A percentile compares a stretch with the other conserved stretches of the same genome.
Evolutionary conservation across 805 yeast genomes (phyloP).

Genomic region (Hemisphaericaspora nanyangensis): DNA sequence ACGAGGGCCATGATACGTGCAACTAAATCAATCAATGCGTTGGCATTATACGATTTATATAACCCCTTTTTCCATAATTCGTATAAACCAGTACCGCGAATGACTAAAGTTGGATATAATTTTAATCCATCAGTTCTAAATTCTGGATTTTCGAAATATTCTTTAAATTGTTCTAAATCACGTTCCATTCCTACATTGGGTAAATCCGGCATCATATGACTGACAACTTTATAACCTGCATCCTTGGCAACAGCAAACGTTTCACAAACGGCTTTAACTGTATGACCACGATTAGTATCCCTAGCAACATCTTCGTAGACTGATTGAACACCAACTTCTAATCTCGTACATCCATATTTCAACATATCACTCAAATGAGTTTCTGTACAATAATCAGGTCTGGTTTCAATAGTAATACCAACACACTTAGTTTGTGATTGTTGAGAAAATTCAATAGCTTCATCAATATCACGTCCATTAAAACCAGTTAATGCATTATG

Average conservation of each 20-base stretch:
- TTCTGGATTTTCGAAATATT: constrained; percentile 94
- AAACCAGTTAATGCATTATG: constrained; percentile 96
- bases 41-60: constrained; percentile 91
- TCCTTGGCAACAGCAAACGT: constrained; percentile 96
- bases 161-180: constrained; percentile 92
- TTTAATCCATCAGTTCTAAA: constrained; percentile 96
- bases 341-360: constrained; percentile 91
- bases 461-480: constrained; percentile 82
- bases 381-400: constrained; percentile 97
- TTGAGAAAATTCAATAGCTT: constrained; percentile 86
- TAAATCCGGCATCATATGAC: constrained; percentile 99
- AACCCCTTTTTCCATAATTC: constrained; percentile 97
- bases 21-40: constrained; percentile 88
- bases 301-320: constrained; percentile 98
- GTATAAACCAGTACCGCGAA: constrained; percentile 94
- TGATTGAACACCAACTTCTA: constrained; percentile 96
- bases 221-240: constrained; percentile 95
- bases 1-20: constrained; percentile 94
- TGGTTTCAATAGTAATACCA: constrained; percentile 95
- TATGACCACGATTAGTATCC: constrained; percentile 97
- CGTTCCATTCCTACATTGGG: constrained; percentile 99
- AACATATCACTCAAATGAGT: constrained; percentile 95
- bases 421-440: constrained; percentile 96
- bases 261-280: constrained; percentile 93
- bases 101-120: constrained; percentile 92